Evolutionary conservation across 2,329 filamentous ascomycete species (phyloP).

Genomic region (Pseudogymnoascus sp.): DNA sequence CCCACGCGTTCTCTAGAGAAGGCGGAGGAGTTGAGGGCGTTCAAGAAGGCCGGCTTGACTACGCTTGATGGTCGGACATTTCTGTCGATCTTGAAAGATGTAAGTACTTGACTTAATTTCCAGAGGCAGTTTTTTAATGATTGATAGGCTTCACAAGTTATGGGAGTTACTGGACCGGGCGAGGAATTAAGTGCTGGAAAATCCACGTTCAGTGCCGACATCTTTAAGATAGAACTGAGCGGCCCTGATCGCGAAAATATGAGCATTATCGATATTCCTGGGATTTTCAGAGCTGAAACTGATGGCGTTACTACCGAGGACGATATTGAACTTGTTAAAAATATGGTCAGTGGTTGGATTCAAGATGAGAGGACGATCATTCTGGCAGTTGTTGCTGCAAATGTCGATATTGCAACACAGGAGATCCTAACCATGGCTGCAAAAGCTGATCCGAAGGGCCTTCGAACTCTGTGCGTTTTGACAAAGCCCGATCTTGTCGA

Average conservation of each 20-base stretch:
- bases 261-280: conserved; percentile 52
- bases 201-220: conserved; percentile 16
- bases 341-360: conserved; percentile 45
- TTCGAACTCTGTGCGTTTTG: conserved; percentile 10
- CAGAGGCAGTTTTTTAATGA: not conserved
- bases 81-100: conserved; percentile 13
- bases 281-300: conserved; percentile 39
- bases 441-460: conserved; percentile 9
- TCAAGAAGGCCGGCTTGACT: conserved; percentile 10
- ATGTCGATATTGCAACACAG: conserved; percentile 23
- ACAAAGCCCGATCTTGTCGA: conserved; percentile 51
- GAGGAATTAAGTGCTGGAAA: not conserved
- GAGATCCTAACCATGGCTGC: conserved; percentile 22
- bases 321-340: conserved; percentile 38
- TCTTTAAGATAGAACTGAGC: conserved; percentile 17
- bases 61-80: conserved; percentile 9
- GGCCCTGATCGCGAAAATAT: conserved; percentile 39
- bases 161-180: conserved; percentile 15
- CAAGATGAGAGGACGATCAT: conserved; percentile 37
- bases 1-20: not conserved
- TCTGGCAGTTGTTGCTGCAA: conserved; percentile 17
- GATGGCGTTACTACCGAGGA: conserved; percentile 24
- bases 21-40: not conserved
- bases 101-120: conserved; percentile 2
- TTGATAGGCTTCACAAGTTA: conserved; percentile 11